Evolutionary conservation across 371 early-diverging fungal species (phyloP), one percentile per base, ranked within the genome.

Genomic region (Mucor mucedo): DNA sequence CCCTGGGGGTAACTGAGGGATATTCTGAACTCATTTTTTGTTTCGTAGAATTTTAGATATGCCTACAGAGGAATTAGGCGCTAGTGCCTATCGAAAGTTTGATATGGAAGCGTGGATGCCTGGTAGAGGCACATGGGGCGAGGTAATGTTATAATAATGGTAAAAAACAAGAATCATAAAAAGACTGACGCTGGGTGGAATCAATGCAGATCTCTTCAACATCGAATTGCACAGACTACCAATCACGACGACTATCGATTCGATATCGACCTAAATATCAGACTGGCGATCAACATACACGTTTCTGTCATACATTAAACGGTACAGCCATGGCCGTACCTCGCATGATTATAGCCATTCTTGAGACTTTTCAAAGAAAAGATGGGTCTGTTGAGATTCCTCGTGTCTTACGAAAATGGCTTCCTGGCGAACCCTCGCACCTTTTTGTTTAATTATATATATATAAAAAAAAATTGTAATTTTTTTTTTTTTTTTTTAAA

Each of bases 41-140:
- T 21, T 21, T 21, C 21, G 14, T 55, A 89, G 92, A 35, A 84
- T 95, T 2, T 73, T 96, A 58, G 90, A 95, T 60, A 97, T 97
- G 97, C 95, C 97, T 2, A 93, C 94, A 0, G 85, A 89, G 54
- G 97, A 97, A 74, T 77, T 97, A 27, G 98, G 97, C 14, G 94
- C 95, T 8, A 93, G 95, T 57, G 96, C 96, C 0, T 93, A 89
- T 73, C 82, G 90, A 40, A 97, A 97, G 65, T 93, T 88, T 67
- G 97, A 97, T 62, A 93, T 97, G 66, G 98, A 97, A 73, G 96
- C 95, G 6, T 96, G 95, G 94, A 91, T 97, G 92, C 96, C 97
- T 1, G 96, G 95, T 2, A 79, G 91, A 41, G 77, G 83, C 39
- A 66, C 67, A 13, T 97, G 96, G 95, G 98, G 98, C 29, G 98